Conservation (phyloP, 2,329 filamentous ascomycete genomes). For the Aspergillus sp. region DNA sequence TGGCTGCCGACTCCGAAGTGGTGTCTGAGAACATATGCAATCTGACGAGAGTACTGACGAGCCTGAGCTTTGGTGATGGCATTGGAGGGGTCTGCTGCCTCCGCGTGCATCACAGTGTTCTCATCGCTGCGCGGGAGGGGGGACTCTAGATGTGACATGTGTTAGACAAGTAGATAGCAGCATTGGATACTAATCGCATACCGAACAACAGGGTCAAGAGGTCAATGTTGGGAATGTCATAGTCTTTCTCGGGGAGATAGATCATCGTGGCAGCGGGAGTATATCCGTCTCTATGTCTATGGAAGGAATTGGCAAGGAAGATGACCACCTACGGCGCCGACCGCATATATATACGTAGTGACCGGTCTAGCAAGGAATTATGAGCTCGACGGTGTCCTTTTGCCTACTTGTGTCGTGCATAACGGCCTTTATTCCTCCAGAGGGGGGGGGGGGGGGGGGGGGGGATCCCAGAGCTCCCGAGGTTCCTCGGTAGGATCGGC, state of each 20-base stretch:
- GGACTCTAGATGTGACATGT: constrained; percentile 8
- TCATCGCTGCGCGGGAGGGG: constrained; percentile 10
- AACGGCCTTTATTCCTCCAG: too few relatives aligned
- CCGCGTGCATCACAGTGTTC: constrained; percentile 11
- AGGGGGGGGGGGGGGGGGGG: not conserved
- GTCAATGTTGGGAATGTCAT: constrained; percentile 12
- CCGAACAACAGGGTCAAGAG: constrained; percentile 12
- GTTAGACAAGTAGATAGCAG: too few relatives aligned
- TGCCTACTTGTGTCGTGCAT: too few relatives aligned
- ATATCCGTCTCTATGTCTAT: not conserved
- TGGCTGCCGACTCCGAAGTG: constrained; percentile 11
- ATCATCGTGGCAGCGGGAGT: constrained; percentile 4
- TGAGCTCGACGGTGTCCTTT: too few relatives aligned
- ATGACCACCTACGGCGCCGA: not conserved
- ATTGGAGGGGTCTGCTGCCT: constrained; percentile 15
- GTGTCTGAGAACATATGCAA: constrained; percentile 13
- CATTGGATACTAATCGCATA: not conserved
- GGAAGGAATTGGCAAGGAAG: not conserved
- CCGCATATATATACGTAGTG: not conserved
- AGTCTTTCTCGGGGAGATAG: constrained; percentile 15
- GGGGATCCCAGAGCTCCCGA: not conserved
- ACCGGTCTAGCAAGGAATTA: too few relatives aligned
- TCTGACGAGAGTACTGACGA: constrained; percentile 12
- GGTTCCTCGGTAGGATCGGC: constrained; percentile 1
- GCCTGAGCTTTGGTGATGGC: constrained; percentile 14